Percentiles rank a stretch among this genome's conserved stretches.
Evolutionary conservation across 2,329 filamentous ascomycete species (phyloP).

Genomic region (Emericellopsis atlantica): DNA sequence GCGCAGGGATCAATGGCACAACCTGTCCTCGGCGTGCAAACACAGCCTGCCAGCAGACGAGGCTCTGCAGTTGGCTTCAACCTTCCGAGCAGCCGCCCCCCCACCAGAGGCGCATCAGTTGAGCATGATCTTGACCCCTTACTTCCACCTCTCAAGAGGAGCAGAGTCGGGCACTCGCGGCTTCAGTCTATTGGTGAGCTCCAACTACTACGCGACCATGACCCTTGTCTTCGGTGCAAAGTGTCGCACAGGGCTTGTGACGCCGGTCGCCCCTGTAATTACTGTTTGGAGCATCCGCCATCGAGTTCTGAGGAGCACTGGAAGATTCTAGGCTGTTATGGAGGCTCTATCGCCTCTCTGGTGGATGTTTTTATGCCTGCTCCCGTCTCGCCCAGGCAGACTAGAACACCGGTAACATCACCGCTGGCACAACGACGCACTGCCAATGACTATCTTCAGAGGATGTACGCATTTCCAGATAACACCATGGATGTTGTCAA

Average conservation of each 20-base stretch:
- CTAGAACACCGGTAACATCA: slow-evolving; percentile 36
- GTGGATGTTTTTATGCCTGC: slow-evolving; percentile 37
- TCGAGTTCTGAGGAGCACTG: slow-evolving; percentile 30
- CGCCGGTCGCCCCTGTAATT: slow-evolving; percentile 32
- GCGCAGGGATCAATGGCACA: background rate
- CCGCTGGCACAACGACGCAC: slow-evolving; percentile 33
- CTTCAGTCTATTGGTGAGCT: slow-evolving; percentile 46
- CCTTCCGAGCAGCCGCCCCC: slow-evolving; percentile 24
- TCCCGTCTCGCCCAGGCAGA: slow-evolving; percentile 32
- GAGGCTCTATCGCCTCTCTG: slow-evolving; percentile 31
- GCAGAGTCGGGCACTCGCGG: slow-evolving; percentile 36
- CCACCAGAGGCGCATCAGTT: slow-evolving; percentile 21
- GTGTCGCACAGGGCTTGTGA: slow-evolving; percentile 35
- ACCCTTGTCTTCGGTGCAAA: slow-evolving; percentile 39
- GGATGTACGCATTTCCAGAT: slow-evolving; percentile 27
- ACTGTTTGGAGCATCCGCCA: slow-evolving; percentile 25
- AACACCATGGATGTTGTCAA: slow-evolving; percentile 27
- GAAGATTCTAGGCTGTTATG: slow-evolving; percentile 36
- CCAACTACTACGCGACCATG: slow-evolving; percentile 30
- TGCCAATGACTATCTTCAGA: slow-evolving; percentile 39
- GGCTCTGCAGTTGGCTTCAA: slow-evolving; percentile 14
- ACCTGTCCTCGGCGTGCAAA: slow-evolving; percentile 6
- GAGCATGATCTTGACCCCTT: slow-evolving; percentile 37
- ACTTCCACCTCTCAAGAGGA: slow-evolving; percentile 41
- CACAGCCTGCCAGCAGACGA: slow-evolving; percentile 4